Evolutionary conservation across 2,329 filamentous ascomycete species (phyloP), one percentile per base, ranked within the genome.

Genomic region (Emydomyces testavorans): DNA sequence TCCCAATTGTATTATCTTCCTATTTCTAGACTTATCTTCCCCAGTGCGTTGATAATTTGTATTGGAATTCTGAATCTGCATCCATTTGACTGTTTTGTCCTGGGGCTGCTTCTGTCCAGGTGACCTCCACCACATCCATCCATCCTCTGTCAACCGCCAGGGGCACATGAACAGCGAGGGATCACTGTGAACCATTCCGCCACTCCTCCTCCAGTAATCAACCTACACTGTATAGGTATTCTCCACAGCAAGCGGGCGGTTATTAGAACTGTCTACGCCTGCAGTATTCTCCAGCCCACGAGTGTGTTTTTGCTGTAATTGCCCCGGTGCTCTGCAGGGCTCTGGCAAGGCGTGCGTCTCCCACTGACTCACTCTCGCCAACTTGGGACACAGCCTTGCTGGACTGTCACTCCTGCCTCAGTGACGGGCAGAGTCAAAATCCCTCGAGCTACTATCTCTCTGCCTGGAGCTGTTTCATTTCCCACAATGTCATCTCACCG

Each of bases 321-420:
- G 4, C 23, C 23, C 32, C 2, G 26, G 21, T 15, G 28, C 24
- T 3, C 21, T 29, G 15, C 15, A 21, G 29, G n/a, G 11, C 21
- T 37, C 16, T 6, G 13, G n/a, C 35, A 21, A 46, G 32, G 34
- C 43, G n/a, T 20, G 29, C 32, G 5, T 2, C 5, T 43, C 11
- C 15, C 24, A 36, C 35, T 38, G 40, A 43, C 44, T 23, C 44
- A n/a, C 16, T 31, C 23, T 21, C 23, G 7, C n/a, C n/a, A n/a
- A 34, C 36, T 21, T 26, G 29, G 37, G 26, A 16, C 45, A 20
- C 36, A 47, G 45, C 45, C 45, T 47, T 47, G 36, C 20, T 35
- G 36, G 28, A 40, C 21, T 40, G 26, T 47, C 29, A 32, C 45
- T 32, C 24, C 6, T 26, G 18, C 35, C 32, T 34, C 5, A 16